Conservation (phyloP, 2,329 filamentous ascomycete species). For the Sclerotinia spermophila region DNA sequence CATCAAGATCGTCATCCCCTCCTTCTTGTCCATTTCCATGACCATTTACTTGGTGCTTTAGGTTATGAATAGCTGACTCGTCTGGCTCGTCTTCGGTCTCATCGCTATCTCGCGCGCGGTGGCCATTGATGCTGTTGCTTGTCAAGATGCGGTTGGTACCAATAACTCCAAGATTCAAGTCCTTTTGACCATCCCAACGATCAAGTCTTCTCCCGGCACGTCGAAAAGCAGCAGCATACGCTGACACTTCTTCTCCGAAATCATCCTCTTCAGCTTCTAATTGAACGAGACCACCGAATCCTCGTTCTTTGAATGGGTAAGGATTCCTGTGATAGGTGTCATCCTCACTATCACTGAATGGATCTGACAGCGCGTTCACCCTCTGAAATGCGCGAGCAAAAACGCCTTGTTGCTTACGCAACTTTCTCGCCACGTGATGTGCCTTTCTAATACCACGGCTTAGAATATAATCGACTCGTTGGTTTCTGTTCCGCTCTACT, state of each 20-base stretch:
- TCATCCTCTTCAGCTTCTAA: constrained; percentile 63
- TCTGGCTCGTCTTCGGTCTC: constrained; percentile 39
- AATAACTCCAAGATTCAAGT: constrained; percentile 32
- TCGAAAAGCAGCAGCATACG: constrained; percentile 63
- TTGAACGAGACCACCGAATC: constrained; percentile 62
- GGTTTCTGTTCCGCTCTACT: constrained; percentile 72
- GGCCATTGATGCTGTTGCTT: constrained; percentile 26
- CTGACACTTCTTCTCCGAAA: constrained; percentile 69
- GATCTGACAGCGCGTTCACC: constrained; percentile 52
- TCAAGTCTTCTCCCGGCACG: constrained; percentile 61
- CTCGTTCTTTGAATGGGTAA: constrained; percentile 50
- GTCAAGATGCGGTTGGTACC: constrained; percentile 33
- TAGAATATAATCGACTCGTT: constrained; percentile 78
- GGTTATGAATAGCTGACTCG: constrained; percentile 37
- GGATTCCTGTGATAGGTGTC: constrained; percentile 44
- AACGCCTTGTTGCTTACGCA: constrained; percentile 60
- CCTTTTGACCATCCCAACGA: constrained; percentile 58
- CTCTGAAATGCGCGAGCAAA: constrained; percentile 65
- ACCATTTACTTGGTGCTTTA: constrained; percentile 40
- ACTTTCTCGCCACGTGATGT: constrained; percentile 60
- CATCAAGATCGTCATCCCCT: constrained; percentile 49
- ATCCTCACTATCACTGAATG: constrained; percentile 60
- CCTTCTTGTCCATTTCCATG: constrained; percentile 21
- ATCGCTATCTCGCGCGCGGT: constrained; percentile 30
- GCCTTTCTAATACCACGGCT: constrained; percentile 67